Conservation (phyloP, 108 stramenopile species). For the Phaeodactylum tricornutum region DNA sequence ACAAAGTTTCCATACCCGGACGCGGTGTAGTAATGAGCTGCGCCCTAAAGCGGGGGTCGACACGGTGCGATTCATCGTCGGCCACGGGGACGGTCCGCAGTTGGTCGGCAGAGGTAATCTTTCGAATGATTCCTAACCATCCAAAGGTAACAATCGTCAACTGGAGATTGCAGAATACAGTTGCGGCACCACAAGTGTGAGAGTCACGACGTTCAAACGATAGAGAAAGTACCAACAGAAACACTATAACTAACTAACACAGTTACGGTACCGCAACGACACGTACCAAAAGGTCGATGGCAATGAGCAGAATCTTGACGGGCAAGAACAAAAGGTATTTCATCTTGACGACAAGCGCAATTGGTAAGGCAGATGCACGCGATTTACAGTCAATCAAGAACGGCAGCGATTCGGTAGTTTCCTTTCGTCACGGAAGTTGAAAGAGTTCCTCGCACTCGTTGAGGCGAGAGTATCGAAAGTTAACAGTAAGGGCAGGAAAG, state of each 20-base stretch:
- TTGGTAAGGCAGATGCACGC: too few species aligned
- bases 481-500: too few species aligned
- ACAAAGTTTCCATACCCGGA: conserved; percentile 55
- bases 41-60: conserved; percentile 36
- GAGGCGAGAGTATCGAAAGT: too few species aligned
- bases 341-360: conserved; percentile 10
- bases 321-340: conserved; percentile 51
- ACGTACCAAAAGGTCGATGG: conserved; percentile 70
- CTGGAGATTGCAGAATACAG: conserved; percentile 14
- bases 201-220: neutral
- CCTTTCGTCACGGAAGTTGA: too few species aligned
- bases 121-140: conserved; percentile 64
- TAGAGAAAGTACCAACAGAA: neutral
- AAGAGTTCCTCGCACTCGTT: too few species aligned
- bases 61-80: conserved; percentile 59
- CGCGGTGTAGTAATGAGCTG: conserved; percentile 31
- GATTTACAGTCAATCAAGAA: too few species aligned
- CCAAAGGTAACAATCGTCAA: conserved; percentile 68
- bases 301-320: conserved; percentile 65
- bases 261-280: neutral
- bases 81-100: conserved; percentile 59
- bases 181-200: neutral
- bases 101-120: conserved; percentile 29
- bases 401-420: too few species aligned
- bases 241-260: neutral